These are phyloP conservation scores for Annulohypoxylon stygium DNA, from an alignment of 495 filamentous ascomycete species.

Conservation along the genomic window DNA sequence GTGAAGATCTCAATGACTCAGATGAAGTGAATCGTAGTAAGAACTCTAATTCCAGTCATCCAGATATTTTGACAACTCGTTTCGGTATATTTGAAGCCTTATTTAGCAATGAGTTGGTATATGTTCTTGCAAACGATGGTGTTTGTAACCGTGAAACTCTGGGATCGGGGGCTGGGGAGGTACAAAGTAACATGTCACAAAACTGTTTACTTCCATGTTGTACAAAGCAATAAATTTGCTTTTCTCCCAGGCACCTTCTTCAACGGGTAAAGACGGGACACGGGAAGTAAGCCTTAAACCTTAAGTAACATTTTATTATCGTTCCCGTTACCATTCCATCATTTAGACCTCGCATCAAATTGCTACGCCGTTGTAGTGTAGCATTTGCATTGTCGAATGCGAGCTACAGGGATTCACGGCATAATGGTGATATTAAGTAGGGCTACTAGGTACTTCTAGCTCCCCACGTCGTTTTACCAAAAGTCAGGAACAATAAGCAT, in stretches of 20 bases:
- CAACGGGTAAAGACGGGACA: neutral
- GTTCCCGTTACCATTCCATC: neutral
- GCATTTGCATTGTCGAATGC: constrained; percentile 16
- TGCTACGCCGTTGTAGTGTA: neutral
- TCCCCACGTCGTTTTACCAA: neutral
- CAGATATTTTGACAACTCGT: neutral
- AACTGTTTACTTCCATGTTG: neutral
- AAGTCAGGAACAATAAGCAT: neutral
- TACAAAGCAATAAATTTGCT: neutral
- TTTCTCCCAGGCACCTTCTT: neutral
- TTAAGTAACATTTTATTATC: neutral
- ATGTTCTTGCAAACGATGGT: neutral
- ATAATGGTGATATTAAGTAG: constrained; percentile 2
- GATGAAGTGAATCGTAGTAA: neutral
- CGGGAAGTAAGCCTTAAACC: constrained; percentile 5
- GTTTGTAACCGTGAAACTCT: neutral
- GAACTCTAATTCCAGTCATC: neutral
- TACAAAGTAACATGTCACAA: neutral
- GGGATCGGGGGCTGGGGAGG: neutral
- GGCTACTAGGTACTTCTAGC: constrained; percentile 1
- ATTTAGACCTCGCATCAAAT: constrained; percentile 9
- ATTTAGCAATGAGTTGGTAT: neutral
- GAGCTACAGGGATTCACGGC: neutral
- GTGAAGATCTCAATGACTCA: neutral
- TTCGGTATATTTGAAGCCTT: neutral